Percentiles rank a stretch among this genome's conserved stretches.
These are phyloP conservation scores for Phytomonas sp. DNA, from an alignment of 208 protist genomes.

Conservation along the genomic window DNA sequence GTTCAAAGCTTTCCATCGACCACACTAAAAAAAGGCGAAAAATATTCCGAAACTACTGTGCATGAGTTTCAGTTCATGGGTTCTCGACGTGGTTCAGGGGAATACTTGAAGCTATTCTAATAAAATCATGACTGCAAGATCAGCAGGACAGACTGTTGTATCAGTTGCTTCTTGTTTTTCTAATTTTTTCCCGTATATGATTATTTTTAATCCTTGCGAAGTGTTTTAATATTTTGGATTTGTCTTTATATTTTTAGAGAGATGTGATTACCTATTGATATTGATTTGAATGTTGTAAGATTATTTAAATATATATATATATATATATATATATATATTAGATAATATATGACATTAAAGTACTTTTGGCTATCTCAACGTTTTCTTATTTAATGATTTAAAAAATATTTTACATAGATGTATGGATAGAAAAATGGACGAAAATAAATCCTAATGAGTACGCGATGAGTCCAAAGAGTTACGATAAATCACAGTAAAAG, in stretches of 20 bases:
- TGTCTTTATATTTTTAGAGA: constrained; percentile 8
- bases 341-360: not conserved
- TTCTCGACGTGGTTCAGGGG: not conserved
- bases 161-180: constrained; percentile 1
- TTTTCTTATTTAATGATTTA: not conserved
- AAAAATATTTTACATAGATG: not conserved
- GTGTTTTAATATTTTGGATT: constrained; percentile 5
- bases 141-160: not conserved
- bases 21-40: constrained; percentile 43
- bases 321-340: not conserved
- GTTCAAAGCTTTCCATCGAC: constrained; percentile 50
- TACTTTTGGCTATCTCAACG: not conserved
- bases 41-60: constrained; percentile 54
- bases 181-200: constrained; percentile 6
- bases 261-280: constrained; percentile 1
- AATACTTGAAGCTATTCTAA: not conserved
- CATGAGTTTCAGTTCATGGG: constrained; percentile 52
- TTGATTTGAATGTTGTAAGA: not conserved
- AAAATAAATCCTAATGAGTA: not conserved
- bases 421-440: not conserved
- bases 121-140: not conserved
- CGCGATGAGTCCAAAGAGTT: not conserved
- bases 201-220: not conserved
- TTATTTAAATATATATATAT: not conserved
- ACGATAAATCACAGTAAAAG: not conserved